Base-by-base conservation (phyloP, 768 basidiomycete genomes). In the Scleroderma bovista region DNA sequence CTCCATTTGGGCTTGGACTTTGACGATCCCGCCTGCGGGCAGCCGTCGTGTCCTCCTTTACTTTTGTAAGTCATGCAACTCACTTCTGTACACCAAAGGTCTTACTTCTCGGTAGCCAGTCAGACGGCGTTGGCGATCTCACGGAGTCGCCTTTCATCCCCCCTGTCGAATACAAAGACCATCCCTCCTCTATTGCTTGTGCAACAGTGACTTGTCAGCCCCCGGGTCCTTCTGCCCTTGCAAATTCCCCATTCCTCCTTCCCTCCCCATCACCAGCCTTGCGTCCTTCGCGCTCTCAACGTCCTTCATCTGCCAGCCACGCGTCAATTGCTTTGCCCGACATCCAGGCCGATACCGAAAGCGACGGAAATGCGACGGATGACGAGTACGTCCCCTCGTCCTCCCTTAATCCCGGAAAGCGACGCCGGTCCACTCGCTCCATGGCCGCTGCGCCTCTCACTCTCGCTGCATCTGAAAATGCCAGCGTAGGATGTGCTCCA, bases 321-420 rank as follows among this genome's bases (percentile, higher is more conserved):
- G 32, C 16, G 39, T 43, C 24, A 7, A 44, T 47, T 31, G 33
- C 38, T 24, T 39, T 42, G 23, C 37, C 51, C 13, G 63, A 63
- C 17, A 60, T 67, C 16, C 70, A 72, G 22, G 62, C 50, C 6
- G 62, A 71, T 49, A 61, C 60, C 24, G 68, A 75, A 39, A 69
- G 69, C 52, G 69, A 71, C n/a, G 69, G 62, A 9, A 65, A 71
- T 49, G 69, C 60, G 8, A 60, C 67, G 3, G 75, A 75, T 51
- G 74, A 75, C 44, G 74, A 77, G 51, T 77, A 79, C 51, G 19
- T 71, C 23, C 75, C 78, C 3, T 69, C 72, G 2, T 64, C 71
- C 33, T 47, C 51, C 32, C 53, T 66, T 36, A 61, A 51, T 44
- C 59, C 64, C n/a, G 58, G 61, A 8, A 73, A 71, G 44, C 74